A percentile compares a stretch with the other conserved stretches of the same genome.
These are phyloP conservation scores for Pichia occidentalis DNA, from an alignment of 805 yeast genomes.

Conservation along the genomic window DNA sequence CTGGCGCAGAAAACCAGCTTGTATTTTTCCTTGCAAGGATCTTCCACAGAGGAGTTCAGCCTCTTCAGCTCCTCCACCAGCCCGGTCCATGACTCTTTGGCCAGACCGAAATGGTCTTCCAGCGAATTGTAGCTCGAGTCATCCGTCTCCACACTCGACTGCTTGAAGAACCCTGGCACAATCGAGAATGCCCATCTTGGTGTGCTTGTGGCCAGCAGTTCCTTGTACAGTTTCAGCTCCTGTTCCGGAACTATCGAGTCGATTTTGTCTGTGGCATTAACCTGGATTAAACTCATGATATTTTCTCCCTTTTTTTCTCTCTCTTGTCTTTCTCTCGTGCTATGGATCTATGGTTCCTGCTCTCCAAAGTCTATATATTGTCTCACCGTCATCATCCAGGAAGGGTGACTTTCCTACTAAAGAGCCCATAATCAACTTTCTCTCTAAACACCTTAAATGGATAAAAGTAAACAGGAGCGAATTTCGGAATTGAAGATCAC, in stretches of 20 bases:
- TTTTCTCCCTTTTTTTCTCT: too few species aligned
- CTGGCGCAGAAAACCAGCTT: slow-evolving; percentile 51
- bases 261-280: slow-evolving; percentile 22
- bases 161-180: slow-evolving; percentile 46
- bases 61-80: slow-evolving; percentile 28
- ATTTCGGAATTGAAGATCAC: too few species aligned
- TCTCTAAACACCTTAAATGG: too few species aligned
- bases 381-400: too few species aligned
- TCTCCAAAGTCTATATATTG: too few species aligned
- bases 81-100: slow-evolving; percentile 35
- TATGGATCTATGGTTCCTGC: too few species aligned
- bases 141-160: slow-evolving; percentile 37
- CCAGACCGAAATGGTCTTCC: slow-evolving; percentile 38
- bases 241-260: slow-evolving; percentile 24
- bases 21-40: slow-evolving; percentile 32
- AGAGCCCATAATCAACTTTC: too few species aligned
- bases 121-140: slow-evolving; percentile 41
- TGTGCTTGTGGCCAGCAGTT: slow-evolving; percentile 10
- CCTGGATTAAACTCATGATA: slow-evolving; percentile 16
- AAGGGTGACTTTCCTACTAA: too few species aligned
- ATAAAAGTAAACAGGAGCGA: too few species aligned
- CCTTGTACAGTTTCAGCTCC: slow-evolving; percentile 16
- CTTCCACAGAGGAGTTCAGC: slow-evolving; percentile 32
- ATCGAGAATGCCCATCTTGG: slow-evolving; percentile 40
- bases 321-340: too few species aligned